Percentiles rank a stretch among this genome's conserved stretches.
phyloP scores from a whole-genome alignment of 345 rosid species.

The Heritiera fomes region DNA sequence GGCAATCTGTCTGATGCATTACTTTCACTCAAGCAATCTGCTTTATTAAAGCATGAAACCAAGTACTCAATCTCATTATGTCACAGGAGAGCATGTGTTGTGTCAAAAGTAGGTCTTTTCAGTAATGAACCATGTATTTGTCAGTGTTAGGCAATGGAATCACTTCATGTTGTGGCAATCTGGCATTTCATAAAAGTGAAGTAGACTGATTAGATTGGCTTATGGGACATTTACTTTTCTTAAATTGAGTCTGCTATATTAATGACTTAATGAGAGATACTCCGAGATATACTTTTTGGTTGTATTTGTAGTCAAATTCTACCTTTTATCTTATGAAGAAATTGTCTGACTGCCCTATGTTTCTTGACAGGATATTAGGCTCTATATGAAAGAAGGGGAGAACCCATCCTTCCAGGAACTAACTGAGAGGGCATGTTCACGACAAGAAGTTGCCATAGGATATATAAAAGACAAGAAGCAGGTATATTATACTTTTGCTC shows the following conservation, averaged over 20 bases:
- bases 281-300: not conserved
- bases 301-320: not conserved
- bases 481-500: conserved; percentile 34
- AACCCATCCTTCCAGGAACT: conserved; percentile 78
- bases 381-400: conserved; percentile 85
- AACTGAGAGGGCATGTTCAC: conserved; percentile 71
- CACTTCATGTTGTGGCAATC: not conserved
- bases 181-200: not conserved
- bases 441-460: conserved; percentile 89
- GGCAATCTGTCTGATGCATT: not conserved
- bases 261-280: not conserved
- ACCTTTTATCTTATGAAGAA: not conserved
- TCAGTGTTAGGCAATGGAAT: not conserved
- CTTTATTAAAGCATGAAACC: not conserved
- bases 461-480: conserved; percentile 69
- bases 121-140: not conserved
- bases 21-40: conserved; percentile 8
- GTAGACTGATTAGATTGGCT: not conserved
- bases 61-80: not conserved
- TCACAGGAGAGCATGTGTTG: not conserved
- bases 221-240: not conserved
- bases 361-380: conserved; percentile 60
- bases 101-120: not conserved
- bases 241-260: not conserved
- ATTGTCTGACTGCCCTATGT: not conserved